phyloP scores from a whole-genome alignment of 352 stramenopile species.

The Blastocystis hominis region DNA sequence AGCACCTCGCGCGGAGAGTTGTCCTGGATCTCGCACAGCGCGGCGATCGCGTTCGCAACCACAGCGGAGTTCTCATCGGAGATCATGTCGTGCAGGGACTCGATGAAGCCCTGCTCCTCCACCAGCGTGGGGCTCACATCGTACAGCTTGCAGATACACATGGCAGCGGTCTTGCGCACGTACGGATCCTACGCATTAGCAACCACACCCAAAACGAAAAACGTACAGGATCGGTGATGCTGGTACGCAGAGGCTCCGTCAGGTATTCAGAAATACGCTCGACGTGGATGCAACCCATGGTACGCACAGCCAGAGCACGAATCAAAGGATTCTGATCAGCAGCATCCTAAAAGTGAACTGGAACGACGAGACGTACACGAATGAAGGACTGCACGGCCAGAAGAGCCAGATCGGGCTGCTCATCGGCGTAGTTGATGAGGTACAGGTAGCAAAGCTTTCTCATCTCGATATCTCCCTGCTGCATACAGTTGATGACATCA shows the following conservation, averaged over 20 bases:
- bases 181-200: conserved; percentile 77
- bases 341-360: too few species aligned
- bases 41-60: conserved; percentile 95
- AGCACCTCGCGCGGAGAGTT: conserved; percentile 83
- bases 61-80: conserved; percentile 88
- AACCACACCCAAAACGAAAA: neutral
- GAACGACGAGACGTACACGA: too few species aligned
- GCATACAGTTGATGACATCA: conserved; percentile 98
- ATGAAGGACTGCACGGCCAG: conserved; percentile 98
- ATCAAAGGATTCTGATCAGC: conserved; percentile 83
- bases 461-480: conserved; percentile 72
- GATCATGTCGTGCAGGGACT: conserved; percentile 91
- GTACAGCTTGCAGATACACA: conserved; percentile 98
- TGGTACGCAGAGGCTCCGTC: conserved; percentile 85
- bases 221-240: conserved; percentile 70
- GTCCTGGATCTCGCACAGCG: conserved; percentile 90
- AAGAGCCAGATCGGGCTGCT: conserved; percentile 91
- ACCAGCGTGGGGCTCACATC: conserved; percentile 94
- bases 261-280: conserved; percentile 97
- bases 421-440: conserved; percentile 99
- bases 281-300: conserved; percentile 97
- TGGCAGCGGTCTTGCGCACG: conserved; percentile 94
- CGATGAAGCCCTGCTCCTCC: conserved; percentile 84
- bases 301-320: conserved; percentile 89
- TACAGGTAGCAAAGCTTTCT: conserved; percentile 99